Conservation (phyloP, 805 yeast genomes). For the Wickerhamiella shivajii region DNA sequence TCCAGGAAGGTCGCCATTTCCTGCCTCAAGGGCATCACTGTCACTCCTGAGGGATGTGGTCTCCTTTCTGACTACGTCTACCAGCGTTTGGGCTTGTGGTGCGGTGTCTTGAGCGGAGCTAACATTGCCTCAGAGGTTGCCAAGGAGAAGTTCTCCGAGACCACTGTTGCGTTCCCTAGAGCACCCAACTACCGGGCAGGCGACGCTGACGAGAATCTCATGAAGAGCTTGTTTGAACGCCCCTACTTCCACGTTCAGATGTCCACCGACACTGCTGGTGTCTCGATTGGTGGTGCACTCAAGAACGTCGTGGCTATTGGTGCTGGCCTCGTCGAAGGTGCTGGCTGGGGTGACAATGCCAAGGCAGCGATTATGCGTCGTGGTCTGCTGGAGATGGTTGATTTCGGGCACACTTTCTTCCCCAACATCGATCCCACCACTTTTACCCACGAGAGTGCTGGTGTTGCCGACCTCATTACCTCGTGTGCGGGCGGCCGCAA, state of each 20-base stretch:
- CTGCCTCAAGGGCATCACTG: conserved; percentile 91
- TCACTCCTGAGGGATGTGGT: conserved; percentile 70
- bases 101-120: conserved; percentile 97
- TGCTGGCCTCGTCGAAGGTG: conserved; percentile 94
- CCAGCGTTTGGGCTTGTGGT: conserved; percentile 67
- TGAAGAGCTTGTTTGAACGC: conserved; percentile 85
- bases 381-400: conserved; percentile 80
- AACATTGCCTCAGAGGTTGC: conserved; percentile 97
- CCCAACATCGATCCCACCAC: conserved; percentile 61
- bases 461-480: conserved; percentile 96
- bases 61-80: conserved; percentile 67
- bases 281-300: conserved; percentile 91
- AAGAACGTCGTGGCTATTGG: conserved; percentile 93
- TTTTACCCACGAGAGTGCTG: conserved; percentile 86
- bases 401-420: conserved; percentile 72
- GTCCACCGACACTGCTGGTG: conserved; percentile 87
- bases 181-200: conserved; percentile 59
- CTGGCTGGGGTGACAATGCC: conserved; percentile 99
- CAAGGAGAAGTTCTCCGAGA: conserved; percentile 88
- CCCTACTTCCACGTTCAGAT: conserved; percentile 96
- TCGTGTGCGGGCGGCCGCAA: conserved; percentile 97
- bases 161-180: conserved; percentile 79
- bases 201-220: conserved; percentile 56
- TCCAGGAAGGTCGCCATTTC: conserved; percentile 75
- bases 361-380: conserved; percentile 95